Evolutionary conservation across 169 alveolate genomes (phyloP).

Genomic region (Hammondia hammondi): DNA sequence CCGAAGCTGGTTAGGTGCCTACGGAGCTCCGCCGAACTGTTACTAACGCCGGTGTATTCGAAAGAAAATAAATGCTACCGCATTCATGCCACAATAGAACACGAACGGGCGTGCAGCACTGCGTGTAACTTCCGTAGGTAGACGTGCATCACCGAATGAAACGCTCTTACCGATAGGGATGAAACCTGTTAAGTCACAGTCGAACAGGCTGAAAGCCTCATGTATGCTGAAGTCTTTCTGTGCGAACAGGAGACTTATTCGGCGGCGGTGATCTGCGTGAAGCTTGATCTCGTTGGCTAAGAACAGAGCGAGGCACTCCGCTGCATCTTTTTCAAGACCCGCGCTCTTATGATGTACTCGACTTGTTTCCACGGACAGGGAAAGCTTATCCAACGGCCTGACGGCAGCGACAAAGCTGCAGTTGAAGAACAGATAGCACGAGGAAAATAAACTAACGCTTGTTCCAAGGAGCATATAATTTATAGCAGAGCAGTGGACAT

Average conservation of each 20-base stretch:
- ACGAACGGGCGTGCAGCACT: no score
- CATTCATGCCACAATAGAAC: no score
- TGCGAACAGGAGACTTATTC: neutral
- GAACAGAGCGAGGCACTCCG: neutral
- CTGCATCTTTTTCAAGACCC: neutral
- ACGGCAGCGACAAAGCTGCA: neutral
- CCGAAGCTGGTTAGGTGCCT: no score
- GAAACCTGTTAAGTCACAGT: slow-evolving; percentile 5
- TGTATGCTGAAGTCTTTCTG: slow-evolving; percentile 15
- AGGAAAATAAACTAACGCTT: no score
- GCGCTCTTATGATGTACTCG: neutral
- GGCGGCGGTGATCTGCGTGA: neutral
- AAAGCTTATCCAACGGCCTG: slow-evolving; percentile 5
- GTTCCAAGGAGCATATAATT: no score
- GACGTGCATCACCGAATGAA: no score
- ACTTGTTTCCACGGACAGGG: neutral
- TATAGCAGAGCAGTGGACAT: no score
- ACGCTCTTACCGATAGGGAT: neutral
- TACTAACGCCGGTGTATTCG: no score
- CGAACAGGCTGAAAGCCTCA: slow-evolving; percentile 8
- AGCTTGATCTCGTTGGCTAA: slow-evolving; percentile 1
- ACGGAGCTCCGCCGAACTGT: no score
- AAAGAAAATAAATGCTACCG: no score
- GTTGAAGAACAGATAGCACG: no score
- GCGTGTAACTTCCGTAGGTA: no score